Evolutionary conservation across 345 rosid species (phyloP), one percentile per base, ranked within the genome.

Genomic region (Limnanthes douglasii): DNA sequence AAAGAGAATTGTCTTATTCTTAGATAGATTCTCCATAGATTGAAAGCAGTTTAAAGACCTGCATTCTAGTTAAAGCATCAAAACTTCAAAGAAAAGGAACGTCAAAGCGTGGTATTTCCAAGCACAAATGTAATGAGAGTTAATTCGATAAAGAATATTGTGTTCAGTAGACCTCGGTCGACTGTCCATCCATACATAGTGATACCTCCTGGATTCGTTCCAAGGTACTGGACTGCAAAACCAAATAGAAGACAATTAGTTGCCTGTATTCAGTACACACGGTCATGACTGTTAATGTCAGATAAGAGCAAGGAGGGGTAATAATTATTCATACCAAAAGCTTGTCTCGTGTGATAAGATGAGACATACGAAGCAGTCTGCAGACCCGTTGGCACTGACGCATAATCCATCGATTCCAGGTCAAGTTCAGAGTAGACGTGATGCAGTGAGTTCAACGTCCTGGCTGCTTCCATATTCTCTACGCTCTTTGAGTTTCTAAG

Each of bases 281-380:
- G n/a, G n/a, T n/a, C n/a, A n/a, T n/a, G n/a, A n/a, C n/a, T n/a
- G n/a, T n/a, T n/a, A n/a, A n/a, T n/a, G n/a, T n/a, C n/a, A 25
- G 11, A 13, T 2, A 3, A 18, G 20, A 15, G 17, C 3, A 4
- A 35, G 20, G 15, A 11, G 0, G n/a, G n/a, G 5, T 0, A 0
- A 9, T n/a, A n/a, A n/a, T n/a, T n/a, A n/a, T n/a, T n/a, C n/a
- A n/a, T 66, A 86, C 97, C 93, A 11, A 82, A 78, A 33, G 97
- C 79, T 65, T 82, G 93, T 59, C 94, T 56, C 39, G 59, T 67
- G 58, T 69, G 94, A 59, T 71, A 82, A 0, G 94, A 69, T 8
- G 75, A 54, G 86, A 71, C 45, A 45, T 71, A 56, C 3, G 97
- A 78, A 46, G 71, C 70, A 36, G 68, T 40, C 11, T 70, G 85